Evolutionary conservation across 139 green algal species (phyloP).

Genomic region (Auxenochlorella protothecoides): DNA sequence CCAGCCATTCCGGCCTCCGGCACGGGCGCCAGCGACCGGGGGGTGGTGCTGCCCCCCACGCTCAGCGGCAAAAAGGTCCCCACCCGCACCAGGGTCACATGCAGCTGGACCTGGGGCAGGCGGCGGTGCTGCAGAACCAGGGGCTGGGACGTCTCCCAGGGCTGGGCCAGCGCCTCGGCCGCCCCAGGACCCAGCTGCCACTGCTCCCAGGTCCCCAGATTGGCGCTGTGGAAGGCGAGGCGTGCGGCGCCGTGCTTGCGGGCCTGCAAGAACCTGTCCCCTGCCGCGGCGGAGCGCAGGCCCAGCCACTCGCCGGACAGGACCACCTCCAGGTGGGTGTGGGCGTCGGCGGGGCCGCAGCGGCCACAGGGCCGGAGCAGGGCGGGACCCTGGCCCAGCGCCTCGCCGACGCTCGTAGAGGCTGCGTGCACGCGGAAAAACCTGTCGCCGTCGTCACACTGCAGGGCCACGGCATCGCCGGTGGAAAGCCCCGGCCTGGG

Average conservation of each 20-base stretch:
- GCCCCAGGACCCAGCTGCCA: conserved; percentile 38
- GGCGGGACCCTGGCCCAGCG: too few relatives aligned
- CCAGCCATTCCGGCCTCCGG: not conserved
- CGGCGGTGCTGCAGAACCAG: conserved; percentile 37
- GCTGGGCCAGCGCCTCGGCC: not conserved
- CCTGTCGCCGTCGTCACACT: too few relatives aligned
- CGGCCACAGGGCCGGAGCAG: too few relatives aligned
- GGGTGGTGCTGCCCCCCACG: conserved; percentile 3
- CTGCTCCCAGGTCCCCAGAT: conserved; percentile 66
- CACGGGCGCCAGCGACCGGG: conserved; percentile 11
- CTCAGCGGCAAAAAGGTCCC: conserved; percentile 17
- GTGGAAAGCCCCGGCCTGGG: too few relatives aligned
- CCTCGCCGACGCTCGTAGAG: too few relatives aligned
- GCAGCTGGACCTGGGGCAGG: conserved; percentile 35
- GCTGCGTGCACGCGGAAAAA: too few relatives aligned
- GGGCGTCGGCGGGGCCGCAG: too few relatives aligned
- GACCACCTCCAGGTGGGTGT: too few relatives aligned
- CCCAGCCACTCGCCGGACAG: conserved; percentile 39
- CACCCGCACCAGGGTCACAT: conserved; percentile 37
- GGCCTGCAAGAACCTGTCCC: conserved; percentile 57
- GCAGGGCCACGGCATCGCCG: too few relatives aligned
- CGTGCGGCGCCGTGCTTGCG: conserved; percentile 31
- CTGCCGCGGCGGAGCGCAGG: conserved; percentile 38
- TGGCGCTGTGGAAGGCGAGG: conserved; percentile 56
- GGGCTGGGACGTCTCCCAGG: conserved; percentile 4